Base-by-base conservation (phyloP, 306 rosid genomes). In the Prunus salicina region DNA sequence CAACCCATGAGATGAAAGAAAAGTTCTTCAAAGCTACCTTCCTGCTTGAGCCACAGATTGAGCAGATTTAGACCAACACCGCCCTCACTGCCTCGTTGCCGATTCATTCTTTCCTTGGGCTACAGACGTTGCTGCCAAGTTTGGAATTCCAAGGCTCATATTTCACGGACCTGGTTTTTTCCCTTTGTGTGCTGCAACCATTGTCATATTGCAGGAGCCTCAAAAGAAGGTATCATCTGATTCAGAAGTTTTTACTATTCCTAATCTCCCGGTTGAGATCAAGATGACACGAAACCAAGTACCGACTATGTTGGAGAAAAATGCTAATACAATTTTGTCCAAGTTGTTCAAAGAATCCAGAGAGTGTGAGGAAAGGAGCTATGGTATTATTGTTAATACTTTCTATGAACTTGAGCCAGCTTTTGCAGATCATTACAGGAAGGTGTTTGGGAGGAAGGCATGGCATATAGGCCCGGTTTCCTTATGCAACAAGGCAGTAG, bases 401-500 rank as follows among this genome's bases (percentile, higher is more conserved):
- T 84, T 91, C 78, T 78, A 84, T 25, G 87, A 84, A 25, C 81
- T 87, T 0, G 94, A 91, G 24, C 82, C 87, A 0, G 82, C 80
- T 71, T 86, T 86, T 27, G 92, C 88, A 0, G 89, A 91, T 66
- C 76, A 81, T 74, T 89, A 84, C 25, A 80, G 73, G 19, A 84
- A 79, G 0, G 73, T 43, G 12, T 77, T 83, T 11, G 88, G 94
- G n/a, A 70, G 83, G 52, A 89, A 60, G 67, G 86, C 89, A 0
- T 91, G 94, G 97, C 87, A 75, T 38, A 76, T 89, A 13, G 94
- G 94, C 1, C 93, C 88, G 0, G 76, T 91, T 52, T 84, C 85
- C 5, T 45, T 83, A 13, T 78, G 83, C 68, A 86, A 79, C 0
- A 78, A 78, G 19, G 60, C 49, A 1, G 47, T n/a, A 60, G 80